phyloP scores from a whole-genome alignment of 225 moss, liverwort and hornwort genomes.

The Physcomitrium patens region DNA sequence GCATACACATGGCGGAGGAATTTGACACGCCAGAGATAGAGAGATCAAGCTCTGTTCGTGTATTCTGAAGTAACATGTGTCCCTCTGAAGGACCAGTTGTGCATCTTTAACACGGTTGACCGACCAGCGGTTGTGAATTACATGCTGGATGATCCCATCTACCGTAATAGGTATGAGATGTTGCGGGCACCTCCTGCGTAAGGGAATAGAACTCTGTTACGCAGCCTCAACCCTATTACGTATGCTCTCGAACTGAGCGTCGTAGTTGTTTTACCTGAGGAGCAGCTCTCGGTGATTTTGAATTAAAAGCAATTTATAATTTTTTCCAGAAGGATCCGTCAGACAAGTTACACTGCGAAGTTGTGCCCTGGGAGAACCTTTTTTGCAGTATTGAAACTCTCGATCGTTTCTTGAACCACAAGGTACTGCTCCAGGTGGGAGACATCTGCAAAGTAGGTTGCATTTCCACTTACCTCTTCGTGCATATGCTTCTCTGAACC shows the following conservation, averaged over 20 bases:
- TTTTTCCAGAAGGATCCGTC: too few relatives aligned
- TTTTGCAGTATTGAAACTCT: too few relatives aligned
- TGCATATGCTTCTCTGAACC: neutral
- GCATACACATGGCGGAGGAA: conserved; percentile 21
- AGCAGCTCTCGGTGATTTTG: too few relatives aligned
- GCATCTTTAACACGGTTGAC: conserved; percentile 43
- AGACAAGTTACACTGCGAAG: too few relatives aligned
- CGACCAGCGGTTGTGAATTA: conserved; percentile 26
- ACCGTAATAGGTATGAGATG: neutral
- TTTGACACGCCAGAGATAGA: conserved; percentile 21
- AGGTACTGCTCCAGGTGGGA: conserved; percentile 15
- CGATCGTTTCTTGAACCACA: too few relatives aligned
- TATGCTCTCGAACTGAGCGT: conserved; percentile 44
- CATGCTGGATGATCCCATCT: neutral
- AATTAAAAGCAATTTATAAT: too few relatives aligned
- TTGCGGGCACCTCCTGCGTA: neutral
- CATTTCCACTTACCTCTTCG: conserved; percentile 32
- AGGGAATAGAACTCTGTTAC: conserved; percentile 26
- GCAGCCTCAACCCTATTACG: conserved; percentile 33
- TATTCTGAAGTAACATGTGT: conserved; percentile 45
- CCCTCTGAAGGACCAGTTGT: conserved; percentile 22
- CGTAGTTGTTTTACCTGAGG: neutral
- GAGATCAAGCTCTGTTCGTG: conserved; percentile 27
- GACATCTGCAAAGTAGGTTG: neutral
- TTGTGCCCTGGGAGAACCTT: too few relatives aligned